These are phyloP conservation scores for Suillus sp. DNA, from an alignment of 768 basidiomycete species.

Conservation along the genomic window DNA sequence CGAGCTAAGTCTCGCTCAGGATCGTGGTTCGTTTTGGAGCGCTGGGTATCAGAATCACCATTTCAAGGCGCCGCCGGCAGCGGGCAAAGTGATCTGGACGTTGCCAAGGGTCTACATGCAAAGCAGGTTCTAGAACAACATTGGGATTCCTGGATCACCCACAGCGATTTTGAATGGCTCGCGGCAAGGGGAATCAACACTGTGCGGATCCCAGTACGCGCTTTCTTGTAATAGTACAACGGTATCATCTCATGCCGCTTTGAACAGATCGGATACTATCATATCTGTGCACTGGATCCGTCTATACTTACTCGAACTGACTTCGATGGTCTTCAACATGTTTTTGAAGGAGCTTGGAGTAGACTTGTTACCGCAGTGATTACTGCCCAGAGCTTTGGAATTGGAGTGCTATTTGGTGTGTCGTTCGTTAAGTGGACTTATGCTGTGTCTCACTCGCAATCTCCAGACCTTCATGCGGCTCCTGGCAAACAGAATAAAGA, in stretches of 20 bases:
- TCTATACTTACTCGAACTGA: slow-evolving; percentile 66
- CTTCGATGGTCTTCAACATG: slow-evolving; percentile 50
- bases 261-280: slow-evolving; percentile 71
- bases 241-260: slow-evolving; percentile 6
- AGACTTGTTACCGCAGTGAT: slow-evolving; percentile 62
- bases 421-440: slow-evolving; percentile 8
- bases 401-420: slow-evolving; percentile 77
- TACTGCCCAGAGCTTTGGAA: slow-evolving; percentile 52
- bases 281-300: slow-evolving; percentile 59
- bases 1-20: slow-evolving; percentile 40
- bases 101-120: slow-evolving; percentile 55
- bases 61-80: slow-evolving; percentile 55
- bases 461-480: slow-evolving; percentile 69
- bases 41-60: slow-evolving; percentile 68
- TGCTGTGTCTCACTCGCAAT: slow-evolving; percentile 22
- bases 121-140: slow-evolving; percentile 46
- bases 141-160: slow-evolving; percentile 58
- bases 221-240: slow-evolving; percentile 37
- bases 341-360: slow-evolving; percentile 69
- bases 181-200: slow-evolving; percentile 55
- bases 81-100: slow-evolving; percentile 68
- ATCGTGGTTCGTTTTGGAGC: slow-evolving; percentile 78
- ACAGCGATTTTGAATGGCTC: slow-evolving; percentile 58
- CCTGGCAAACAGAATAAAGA: slow-evolving; percentile 77
- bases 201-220: slow-evolving; percentile 63